Conservation (phyloP, 169 alveolate species). For the Eimeria tenella region DNA sequence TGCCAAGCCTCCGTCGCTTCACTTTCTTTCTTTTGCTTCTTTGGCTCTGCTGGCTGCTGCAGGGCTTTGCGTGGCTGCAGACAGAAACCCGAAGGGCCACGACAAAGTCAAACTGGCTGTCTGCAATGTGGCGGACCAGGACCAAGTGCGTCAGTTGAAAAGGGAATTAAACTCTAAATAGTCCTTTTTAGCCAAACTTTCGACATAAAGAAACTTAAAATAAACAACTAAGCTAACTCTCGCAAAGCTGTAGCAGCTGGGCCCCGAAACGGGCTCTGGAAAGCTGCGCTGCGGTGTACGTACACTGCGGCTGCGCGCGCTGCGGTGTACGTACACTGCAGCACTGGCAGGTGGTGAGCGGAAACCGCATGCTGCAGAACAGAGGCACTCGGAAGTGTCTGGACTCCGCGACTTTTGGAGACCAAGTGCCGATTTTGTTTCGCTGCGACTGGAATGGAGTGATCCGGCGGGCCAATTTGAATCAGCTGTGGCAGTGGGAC, state of each 20-base stretch:
- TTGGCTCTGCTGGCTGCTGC: background rate
- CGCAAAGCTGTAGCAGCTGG: no score
- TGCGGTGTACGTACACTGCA: background rate
- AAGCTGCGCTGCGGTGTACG: no score
- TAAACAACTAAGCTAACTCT: no score
- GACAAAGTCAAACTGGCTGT: background rate
- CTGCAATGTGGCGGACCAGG: background rate
- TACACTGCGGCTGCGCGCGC: no score
- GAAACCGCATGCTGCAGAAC: constrained; percentile 63
- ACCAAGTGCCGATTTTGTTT: background rate
- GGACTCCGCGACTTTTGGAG: constrained; percentile 41
- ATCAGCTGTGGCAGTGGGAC: constrained; percentile 76
- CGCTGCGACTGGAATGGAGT: constrained; percentile 73
- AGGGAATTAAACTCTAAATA: no score
- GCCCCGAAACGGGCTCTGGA: no score
- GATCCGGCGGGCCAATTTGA: background rate
- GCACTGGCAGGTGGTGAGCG: constrained; percentile 70
- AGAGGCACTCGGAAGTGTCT: constrained; percentile 57
- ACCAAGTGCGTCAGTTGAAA: background rate
- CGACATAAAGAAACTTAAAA: no score
- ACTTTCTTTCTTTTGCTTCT: background rate
- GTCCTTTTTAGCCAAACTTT: background rate
- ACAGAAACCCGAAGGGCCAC: background rate
- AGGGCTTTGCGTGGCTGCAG: background rate
- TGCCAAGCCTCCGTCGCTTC: background rate